Conservation (phyloP, 768 basidiomycete species). For the Termitomyces eurrhizus region DNA sequence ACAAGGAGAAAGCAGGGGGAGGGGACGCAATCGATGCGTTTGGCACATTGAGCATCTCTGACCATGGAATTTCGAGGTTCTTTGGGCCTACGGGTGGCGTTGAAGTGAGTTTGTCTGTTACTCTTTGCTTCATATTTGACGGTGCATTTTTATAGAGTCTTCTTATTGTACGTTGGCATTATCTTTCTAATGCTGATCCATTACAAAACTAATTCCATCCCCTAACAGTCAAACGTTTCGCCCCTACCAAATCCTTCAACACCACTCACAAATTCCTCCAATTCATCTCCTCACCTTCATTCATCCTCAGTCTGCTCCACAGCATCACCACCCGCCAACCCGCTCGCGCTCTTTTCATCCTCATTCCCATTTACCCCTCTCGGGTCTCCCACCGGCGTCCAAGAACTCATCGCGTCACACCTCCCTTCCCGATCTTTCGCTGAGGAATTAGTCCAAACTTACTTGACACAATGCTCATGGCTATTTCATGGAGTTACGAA, state of each 20-base stretch:
- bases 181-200: too few species aligned
- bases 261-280: slow-evolving; percentile 20
- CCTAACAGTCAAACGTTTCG: slow-evolving; percentile 6
- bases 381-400: slow-evolving; percentile 42
- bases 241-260: slow-evolving; percentile 19
- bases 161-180: slow-evolving; percentile 17
- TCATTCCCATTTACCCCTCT: slow-evolving; percentile 64
- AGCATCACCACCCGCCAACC: slow-evolving; percentile 19
- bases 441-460: slow-evolving; percentile 37
- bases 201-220: not conserved
- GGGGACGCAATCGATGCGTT: slow-evolving; percentile 52
- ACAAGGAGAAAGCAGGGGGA: slow-evolving; percentile 8
- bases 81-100: slow-evolving; percentile 67
- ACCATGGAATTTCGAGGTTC: slow-evolving; percentile 57
- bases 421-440: slow-evolving; percentile 54
- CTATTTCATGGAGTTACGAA: slow-evolving; percentile 44
- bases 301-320: slow-evolving; percentile 7
- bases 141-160: slow-evolving; percentile 13
- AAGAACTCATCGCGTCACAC: slow-evolving; percentile 46
- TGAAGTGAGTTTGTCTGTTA: slow-evolving; percentile 42
- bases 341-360: slow-evolving; percentile 49
- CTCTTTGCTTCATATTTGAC: not conserved
- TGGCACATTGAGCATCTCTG: slow-evolving; percentile 57
- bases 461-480: slow-evolving; percentile 48
- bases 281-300: slow-evolving; percentile 19